Percentiles rank a stretch among this genome's conserved stretches.
These are phyloP conservation scores for Dipteronia dyeriana DNA, from an alignment of 345 rosid genomes.

Conservation along the genomic window DNA sequence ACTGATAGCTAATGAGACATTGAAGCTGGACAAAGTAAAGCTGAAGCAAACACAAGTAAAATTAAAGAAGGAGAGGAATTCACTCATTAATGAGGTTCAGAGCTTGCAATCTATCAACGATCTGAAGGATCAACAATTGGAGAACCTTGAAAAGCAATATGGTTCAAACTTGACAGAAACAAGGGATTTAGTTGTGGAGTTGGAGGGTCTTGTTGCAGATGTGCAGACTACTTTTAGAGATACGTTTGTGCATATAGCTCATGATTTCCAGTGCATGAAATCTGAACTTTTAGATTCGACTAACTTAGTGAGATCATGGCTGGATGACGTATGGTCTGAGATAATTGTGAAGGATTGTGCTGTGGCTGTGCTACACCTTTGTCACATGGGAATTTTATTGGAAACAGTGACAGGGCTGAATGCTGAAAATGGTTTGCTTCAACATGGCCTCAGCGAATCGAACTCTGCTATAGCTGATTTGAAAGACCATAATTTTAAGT, in stretches of 20 bases:
- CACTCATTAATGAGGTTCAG: conserved; percentile 49
- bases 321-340: conserved; percentile 96
- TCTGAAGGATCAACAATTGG: conserved; percentile 55
- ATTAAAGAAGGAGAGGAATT: conserved; percentile 57
- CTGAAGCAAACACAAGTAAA: conserved; percentile 47
- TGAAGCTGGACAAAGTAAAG: conserved; percentile 67
- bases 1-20: conserved; percentile 65
- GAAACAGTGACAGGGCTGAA: conserved; percentile 83
- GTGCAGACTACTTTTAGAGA: conserved; percentile 47
- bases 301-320: conserved; percentile 57
- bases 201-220: conserved; percentile 54
- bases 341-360: conserved; percentile 88
- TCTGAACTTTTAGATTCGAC: conserved; percentile 51
- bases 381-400: conserved; percentile 87
- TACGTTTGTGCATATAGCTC: conserved; percentile 42
- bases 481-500: conserved; percentile 71
- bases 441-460: conserved; percentile 68
- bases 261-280: conserved; percentile 52
- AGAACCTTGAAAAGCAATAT: conserved; percentile 63
- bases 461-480: conserved; percentile 65
- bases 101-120: conserved; percentile 54
- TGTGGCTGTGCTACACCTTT: conserved; percentile 79
- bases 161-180: conserved; percentile 54
- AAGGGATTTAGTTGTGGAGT: conserved; percentile 51
- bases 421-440: conserved; percentile 86